These are phyloP conservation scores for Retiboletus flavoniger DNA, from an alignment of 1,284 basidiomycete species.

Conservation along the genomic window DNA sequence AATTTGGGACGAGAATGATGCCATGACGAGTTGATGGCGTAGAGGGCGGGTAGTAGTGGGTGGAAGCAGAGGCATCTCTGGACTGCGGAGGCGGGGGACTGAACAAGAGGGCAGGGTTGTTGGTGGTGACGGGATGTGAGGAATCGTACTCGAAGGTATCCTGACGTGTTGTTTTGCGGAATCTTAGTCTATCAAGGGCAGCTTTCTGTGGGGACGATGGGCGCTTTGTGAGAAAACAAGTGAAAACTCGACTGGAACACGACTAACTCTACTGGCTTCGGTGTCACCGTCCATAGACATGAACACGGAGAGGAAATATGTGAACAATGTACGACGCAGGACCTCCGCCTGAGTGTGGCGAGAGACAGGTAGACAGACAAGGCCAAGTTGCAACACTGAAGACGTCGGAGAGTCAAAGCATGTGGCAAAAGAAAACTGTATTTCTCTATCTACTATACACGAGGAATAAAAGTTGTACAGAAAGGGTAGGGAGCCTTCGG, in stretches of 20 bases:
- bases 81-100: conserved; percentile 51
- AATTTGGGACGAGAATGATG: conserved; percentile 69
- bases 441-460: conserved; percentile 37
- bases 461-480: conserved; percentile 26
- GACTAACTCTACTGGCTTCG: conserved; percentile 44
- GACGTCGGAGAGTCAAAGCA: conserved; percentile 61
- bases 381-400: conserved; percentile 31
- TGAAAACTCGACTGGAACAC: conserved; percentile 17
- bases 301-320: conserved; percentile 19
- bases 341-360: conserved; percentile 26
- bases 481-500: conserved; percentile 2
- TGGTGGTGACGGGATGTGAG: conserved; percentile 35
- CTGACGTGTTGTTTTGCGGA: conserved; percentile 51
- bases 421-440: conserved; percentile 47
- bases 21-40: conserved; percentile 39
- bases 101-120: conserved; percentile 26
- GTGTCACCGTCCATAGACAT: conserved; percentile 43
- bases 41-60: conserved; percentile 43
- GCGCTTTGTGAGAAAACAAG: conserved; percentile 37
- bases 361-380: conserved; percentile 24
- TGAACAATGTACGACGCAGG: conserved; percentile 13
- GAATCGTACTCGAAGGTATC: conserved; percentile 35
- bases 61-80: conserved; percentile 51
- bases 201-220: conserved; percentile 46
- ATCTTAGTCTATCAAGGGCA: conserved; percentile 59